Evolutionary conservation across 139 green algal species (phyloP).

Genomic region (Micromonas commoda): DNA sequence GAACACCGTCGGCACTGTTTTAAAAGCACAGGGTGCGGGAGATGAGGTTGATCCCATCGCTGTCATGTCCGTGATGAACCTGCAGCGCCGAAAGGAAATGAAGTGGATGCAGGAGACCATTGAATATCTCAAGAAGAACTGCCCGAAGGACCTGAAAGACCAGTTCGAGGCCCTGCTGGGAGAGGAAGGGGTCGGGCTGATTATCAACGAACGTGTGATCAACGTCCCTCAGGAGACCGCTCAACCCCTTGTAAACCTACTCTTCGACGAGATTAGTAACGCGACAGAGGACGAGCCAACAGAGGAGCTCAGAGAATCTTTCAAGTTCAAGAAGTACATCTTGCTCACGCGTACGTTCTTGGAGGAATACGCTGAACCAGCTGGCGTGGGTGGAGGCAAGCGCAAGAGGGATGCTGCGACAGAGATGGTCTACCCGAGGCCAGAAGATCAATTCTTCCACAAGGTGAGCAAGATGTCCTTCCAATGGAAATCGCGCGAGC

Average conservation of each 20-base stretch:
- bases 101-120: constrained; percentile 26
- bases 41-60: constrained; percentile 69
- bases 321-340: constrained; percentile 34
- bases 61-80: constrained; percentile 61
- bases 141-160: constrained; percentile 18
- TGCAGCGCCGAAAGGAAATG: constrained; percentile 32
- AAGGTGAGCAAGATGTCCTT: background rate
- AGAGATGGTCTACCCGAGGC: background rate
- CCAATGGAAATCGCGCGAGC: background rate
- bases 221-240: constrained; percentile 57
- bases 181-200: constrained; percentile 39
- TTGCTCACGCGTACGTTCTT: background rate
- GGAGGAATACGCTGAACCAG: background rate
- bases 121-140: constrained; percentile 17
- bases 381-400: background rate
- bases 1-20: constrained; percentile 61
- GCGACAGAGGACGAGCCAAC: constrained; percentile 33
- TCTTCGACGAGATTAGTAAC: constrained; percentile 39
- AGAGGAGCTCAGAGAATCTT: constrained; percentile 24
- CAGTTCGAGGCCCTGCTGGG: constrained; percentile 6
- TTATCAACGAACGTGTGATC: constrained; percentile 77
- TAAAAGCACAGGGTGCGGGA: constrained; percentile 51
- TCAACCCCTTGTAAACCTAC: constrained; percentile 7
- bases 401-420: background rate
- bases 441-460: constrained; percentile 15